Conservation (phyloP, 805 yeast species). For the Lachancea waltii region DNA sequence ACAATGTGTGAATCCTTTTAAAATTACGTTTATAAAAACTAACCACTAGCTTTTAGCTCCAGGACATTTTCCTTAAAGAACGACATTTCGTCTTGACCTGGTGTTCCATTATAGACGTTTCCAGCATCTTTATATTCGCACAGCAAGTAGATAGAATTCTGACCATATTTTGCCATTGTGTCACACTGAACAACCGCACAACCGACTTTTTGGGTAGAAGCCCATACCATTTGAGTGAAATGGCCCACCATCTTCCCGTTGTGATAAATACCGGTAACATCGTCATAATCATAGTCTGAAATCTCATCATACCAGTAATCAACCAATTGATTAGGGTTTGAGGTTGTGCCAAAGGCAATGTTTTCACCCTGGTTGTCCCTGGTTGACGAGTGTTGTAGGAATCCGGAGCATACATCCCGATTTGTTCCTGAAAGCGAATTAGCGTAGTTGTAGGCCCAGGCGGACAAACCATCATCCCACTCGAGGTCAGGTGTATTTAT, state of each 20-base stretch:
- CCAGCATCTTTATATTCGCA: slow-evolving; percentile 62
- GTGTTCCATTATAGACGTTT: slow-evolving; percentile 35
- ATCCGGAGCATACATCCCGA: slow-evolving; percentile 54
- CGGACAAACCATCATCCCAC: slow-evolving; percentile 44
- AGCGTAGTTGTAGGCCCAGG: slow-evolving; percentile 47
- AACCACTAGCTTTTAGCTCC: slow-evolving; percentile 24
- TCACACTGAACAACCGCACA: slow-evolving; percentile 42
- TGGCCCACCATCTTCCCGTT: slow-evolving; percentile 49
- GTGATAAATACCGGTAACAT: slow-evolving; percentile 42
- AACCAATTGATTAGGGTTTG: slow-evolving; percentile 41
- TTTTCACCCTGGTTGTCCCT: slow-evolving; percentile 58
- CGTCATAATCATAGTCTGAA: slow-evolving; percentile 42
- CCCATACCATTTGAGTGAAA: slow-evolving; percentile 76
- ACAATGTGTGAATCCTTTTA: too few relatives aligned
- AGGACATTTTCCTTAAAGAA: slow-evolving; percentile 42
- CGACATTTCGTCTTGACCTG: slow-evolving; percentile 33
- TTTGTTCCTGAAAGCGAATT: slow-evolving; percentile 33
- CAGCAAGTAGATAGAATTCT: slow-evolving; percentile 48
- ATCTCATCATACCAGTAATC: slow-evolving; percentile 75
- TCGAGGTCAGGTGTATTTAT: slow-evolving; percentile 36
- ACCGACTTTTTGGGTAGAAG: slow-evolving; percentile 51
- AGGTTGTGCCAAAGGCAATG: slow-evolving; percentile 56
- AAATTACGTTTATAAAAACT: too few relatives aligned
- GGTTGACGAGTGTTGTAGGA: slow-evolving; percentile 50
- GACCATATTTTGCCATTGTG: slow-evolving; percentile 10